Conservation (phyloP, 176 grass and related monocot species). For the Alopecurus myosuroides region DNA sequence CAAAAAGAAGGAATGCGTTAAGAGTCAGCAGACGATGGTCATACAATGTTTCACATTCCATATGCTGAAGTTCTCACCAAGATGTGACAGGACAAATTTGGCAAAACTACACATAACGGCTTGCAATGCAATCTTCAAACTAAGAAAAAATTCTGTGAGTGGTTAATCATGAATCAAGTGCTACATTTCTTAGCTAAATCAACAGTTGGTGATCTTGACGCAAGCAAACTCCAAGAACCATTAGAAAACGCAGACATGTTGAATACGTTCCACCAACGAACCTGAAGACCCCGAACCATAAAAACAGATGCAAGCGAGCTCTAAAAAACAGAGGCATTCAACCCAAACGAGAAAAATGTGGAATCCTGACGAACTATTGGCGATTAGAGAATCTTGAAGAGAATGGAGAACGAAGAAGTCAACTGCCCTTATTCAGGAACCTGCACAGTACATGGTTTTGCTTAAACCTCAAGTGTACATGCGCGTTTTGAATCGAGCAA, state of each 20-base stretch:
- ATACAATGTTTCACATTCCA: neutral
- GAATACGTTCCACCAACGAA: neutral
- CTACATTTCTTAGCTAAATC: neutral
- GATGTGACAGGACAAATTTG: neutral
- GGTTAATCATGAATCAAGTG: neutral
- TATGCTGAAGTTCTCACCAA: neutral
- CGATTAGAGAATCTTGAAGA: neutral
- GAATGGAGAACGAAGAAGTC: too few relatives aligned
- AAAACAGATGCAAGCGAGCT: neutral
- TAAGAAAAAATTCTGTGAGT: neutral
- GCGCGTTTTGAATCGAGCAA: too few relatives aligned
- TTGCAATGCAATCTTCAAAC: neutral
- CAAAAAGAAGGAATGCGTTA: neutral
- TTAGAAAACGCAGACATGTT: neutral
- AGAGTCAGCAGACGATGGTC: neutral
- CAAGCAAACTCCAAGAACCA: constrained; percentile 15
- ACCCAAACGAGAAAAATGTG: neutral
- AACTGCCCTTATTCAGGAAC: too few relatives aligned
- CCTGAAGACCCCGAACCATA: neutral
- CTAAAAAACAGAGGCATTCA: neutral
- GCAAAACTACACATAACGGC: neutral
- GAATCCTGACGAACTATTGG: neutral
- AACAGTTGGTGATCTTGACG: neutral
- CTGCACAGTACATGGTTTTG: neutral
- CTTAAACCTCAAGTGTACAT: neutral